Base-by-base conservation (phyloP, 2,329 filamentous ascomycete species). In the Pseudogymnoascus sp. region DNA sequence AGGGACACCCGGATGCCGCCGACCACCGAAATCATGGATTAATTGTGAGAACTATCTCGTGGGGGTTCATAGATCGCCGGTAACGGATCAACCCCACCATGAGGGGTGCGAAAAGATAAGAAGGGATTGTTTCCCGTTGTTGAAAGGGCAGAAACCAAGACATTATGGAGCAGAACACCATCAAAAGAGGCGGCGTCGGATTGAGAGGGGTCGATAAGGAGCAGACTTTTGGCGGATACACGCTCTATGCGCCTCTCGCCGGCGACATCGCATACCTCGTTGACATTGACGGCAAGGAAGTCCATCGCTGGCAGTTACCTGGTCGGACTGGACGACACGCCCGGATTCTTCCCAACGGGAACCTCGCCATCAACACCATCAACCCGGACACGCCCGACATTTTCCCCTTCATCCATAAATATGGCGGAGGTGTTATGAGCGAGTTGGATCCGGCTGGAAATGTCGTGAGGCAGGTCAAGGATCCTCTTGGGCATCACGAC, bases 401-500 rank as follows among this genome's bases (percentile, higher is more conserved):
- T 4, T 79, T 78, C 62, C 75, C 75, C 1, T 72, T 79, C 59
- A 79, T 73, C 69, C 72, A 75, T 40, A 79, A 79, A 61, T 79
- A 79, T 62, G 68, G 76, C 9, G 77, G 77, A 7, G 77, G 77
- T 0, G 68, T 77, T 3, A 79, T 79, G 77, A 72, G 73, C 58
- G 70, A 79, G 66, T 65, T 79, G 10, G 71, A 74, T 59, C 68
- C 72, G 0, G 60, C 67, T 0, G 76, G 77, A 12, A 72, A 75
- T 2, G 68, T 77, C 2, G 61, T 79, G 0, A 71, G 72, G 29
- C 73, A 78, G 62, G 76, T 73, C 64, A 68, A 66, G 8, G 77
- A 79, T 65, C 73, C 75, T 0, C 67, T 74, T 10, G 77, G 73
- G 0, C 77, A 79, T 63, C 77, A 79, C 64, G 77, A 79, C 61